These are phyloP conservation scores for Alternaria viburni DNA, from an alignment of 2,329 filamentous ascomycete genomes.

Conservation along the genomic window DNA sequence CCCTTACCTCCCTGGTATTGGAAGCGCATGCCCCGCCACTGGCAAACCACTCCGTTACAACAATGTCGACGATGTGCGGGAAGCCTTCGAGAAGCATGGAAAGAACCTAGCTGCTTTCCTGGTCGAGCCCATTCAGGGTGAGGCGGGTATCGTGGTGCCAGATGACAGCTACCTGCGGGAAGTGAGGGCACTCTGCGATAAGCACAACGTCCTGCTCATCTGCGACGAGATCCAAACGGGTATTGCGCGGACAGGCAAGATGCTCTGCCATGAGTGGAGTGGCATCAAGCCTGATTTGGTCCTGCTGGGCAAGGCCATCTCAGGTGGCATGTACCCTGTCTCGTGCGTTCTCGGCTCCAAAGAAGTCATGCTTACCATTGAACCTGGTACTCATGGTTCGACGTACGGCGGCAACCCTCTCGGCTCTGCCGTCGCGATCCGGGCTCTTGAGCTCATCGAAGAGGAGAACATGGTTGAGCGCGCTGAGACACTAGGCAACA, in stretches of 20 bases:
- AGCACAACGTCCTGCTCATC: conserved; percentile 94
- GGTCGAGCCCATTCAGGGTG: conserved; percentile 95
- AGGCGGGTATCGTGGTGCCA: conserved; percentile 95
- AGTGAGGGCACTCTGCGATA: conserved; percentile 84
- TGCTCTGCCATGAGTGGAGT: conserved; percentile 94
- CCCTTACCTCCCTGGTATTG: conserved; percentile 89
- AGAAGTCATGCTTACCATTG: conserved; percentile 93
- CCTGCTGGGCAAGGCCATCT: conserved; percentile 95
- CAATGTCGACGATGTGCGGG: conserved; percentile 79
- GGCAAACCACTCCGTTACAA: conserved; percentile 84
- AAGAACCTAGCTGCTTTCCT: conserved; percentile 89
- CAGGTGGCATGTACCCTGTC: conserved; percentile 98
- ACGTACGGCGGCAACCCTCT: conserved; percentile 99
- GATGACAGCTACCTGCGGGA: conserved; percentile 84
- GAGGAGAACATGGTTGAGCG: conserved; percentile 88
- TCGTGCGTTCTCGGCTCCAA: conserved; percentile 86
- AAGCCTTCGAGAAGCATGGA: conserved; percentile 79
- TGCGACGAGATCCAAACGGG: conserved; percentile 99
- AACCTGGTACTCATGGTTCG: conserved; percentile 95
- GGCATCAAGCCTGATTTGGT: conserved; percentile 95
- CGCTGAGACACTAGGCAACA: conserved; percentile 78
- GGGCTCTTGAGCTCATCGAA: conserved; percentile 89
- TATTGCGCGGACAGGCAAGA: conserved; percentile 90
- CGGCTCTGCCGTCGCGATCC: conserved; percentile 93
- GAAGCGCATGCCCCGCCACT: conserved; percentile 76